Base-by-base conservation (phyloP, 1,139 yeast genomes). In the Taphrina pruni region DNA sequence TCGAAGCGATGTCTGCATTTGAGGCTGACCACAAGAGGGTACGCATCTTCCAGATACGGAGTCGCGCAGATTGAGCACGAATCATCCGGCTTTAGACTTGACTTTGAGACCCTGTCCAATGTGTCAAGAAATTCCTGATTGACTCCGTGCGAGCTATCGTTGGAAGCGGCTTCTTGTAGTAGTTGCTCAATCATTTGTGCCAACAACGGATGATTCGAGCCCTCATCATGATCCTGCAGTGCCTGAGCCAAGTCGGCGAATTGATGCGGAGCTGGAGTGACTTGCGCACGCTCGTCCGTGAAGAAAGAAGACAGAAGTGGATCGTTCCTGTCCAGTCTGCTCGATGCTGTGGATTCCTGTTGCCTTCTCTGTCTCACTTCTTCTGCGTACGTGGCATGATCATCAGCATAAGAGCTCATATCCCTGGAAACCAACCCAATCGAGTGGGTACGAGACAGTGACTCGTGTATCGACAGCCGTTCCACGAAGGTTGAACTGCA, bases 1-100 rank as follows among this genome's bases (percentile, higher is more conserved):
- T 93, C 98, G 78, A 90, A 93, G 51, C 83, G 83, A 78, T 93
- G 98, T 60, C 84, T 83, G 76, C 97, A 94, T 0, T 97, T 97
- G 46, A 93, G 81, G 73, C 84, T 81, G 20, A 91, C 97, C 12
- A 93, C 86, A 69, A 93, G 80, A 1, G 97, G 97, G 74, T 88
- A 87, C 65, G 86, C 81, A 60, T 60, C 65, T 6, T 88, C 90
- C 6, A 84, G 80, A 75, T 86, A 93, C 69, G 83, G 84, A 71
- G 85, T 86, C 50, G 96, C 89, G 75, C 98, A 93, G 60, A 93
- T 92, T 0, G 97, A 89, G 77, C 98, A 93, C 0, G 84, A 78
- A 69, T 89, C 90, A 45, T 80, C 82, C n/a, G 78, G 75, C n/a
- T 83, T 82, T 45, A 90, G 76, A 26, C 78, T 75, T 64, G 81